Conservation (phyloP, 805 yeast genomes). For the Blastobotrys mokoenaii region DNA sequence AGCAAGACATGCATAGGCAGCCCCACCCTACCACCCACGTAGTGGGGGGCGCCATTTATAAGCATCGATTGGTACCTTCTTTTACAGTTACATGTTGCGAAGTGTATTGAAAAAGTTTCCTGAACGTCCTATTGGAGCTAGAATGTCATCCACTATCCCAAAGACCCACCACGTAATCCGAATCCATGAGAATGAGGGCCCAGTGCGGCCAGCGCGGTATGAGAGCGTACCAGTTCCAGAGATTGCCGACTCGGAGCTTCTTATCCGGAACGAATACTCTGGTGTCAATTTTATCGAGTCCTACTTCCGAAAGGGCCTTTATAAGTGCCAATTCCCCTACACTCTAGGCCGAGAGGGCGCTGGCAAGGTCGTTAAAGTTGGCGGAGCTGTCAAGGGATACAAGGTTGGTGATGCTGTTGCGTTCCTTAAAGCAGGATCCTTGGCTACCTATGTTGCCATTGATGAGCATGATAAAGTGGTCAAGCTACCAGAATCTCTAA, state of each 20-base stretch:
- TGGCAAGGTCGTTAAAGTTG: slow-evolving; percentile 63
- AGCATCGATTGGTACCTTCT: too few relatives aligned
- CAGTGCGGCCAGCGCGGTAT: slow-evolving; percentile 48
- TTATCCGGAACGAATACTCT: slow-evolving; percentile 64
- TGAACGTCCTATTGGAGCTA: background rate
- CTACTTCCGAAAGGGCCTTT: slow-evolving; percentile 74
- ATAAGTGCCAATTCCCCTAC: slow-evolving; percentile 52
- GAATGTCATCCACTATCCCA: slow-evolving; percentile 14
- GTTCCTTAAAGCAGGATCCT: slow-evolving; percentile 43
- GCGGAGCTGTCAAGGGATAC: slow-evolving; percentile 45
- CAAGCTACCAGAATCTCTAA: slow-evolving; percentile 41
- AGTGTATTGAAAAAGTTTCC: too few relatives aligned
- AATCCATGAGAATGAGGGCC: slow-evolving; percentile 47
- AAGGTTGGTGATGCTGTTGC: slow-evolving; percentile 66
- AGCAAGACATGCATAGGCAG: too few relatives aligned
- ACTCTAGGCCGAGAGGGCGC: slow-evolving; percentile 53
- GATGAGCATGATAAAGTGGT: slow-evolving; percentile 25
- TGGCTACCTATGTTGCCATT: slow-evolving; percentile 65
- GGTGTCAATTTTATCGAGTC: slow-evolving; percentile 81
- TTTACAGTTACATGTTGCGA: too few relatives aligned
- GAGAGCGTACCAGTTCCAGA: slow-evolving; percentile 53
- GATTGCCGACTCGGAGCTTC: slow-evolving; percentile 45
- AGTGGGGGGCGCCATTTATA: too few relatives aligned
- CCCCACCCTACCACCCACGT: too few relatives aligned
- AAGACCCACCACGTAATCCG: slow-evolving; percentile 16